Evolutionary conservation across 441 rosid genomes (phyloP).

Genomic region (Bocquillonia castaneifolia): DNA sequence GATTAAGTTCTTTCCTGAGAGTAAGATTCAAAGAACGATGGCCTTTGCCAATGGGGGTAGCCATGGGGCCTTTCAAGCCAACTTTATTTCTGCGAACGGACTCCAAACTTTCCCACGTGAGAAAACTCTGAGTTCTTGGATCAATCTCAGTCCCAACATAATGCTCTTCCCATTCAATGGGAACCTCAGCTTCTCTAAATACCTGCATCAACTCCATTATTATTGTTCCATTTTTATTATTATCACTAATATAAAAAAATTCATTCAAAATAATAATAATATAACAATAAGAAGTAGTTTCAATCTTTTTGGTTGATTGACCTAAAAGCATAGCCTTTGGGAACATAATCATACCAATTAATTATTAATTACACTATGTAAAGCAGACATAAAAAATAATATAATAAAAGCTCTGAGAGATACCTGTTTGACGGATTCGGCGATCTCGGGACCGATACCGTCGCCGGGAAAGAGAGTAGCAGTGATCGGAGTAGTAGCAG

Average conservation of each 20-base stretch:
- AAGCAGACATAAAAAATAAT: background rate
- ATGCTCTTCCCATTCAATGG: constrained; percentile 93
- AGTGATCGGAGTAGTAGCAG: constrained; percentile 54
- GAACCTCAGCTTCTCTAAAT: constrained; percentile 69
- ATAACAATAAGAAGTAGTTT: no score
- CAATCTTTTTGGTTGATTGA: no score
- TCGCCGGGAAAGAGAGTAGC: constrained; percentile 97
- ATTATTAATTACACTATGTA: no score
- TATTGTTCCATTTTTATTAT: background rate
- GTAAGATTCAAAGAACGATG: constrained; percentile 94
- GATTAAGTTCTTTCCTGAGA: constrained; percentile 84
- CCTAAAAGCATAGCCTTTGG: no score
- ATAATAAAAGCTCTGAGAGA: background rate
- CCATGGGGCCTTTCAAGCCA: constrained; percentile 99
- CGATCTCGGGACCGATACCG: constrained; percentile 97
- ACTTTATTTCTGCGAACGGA: constrained; percentile 67
- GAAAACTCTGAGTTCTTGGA: constrained; percentile 89
- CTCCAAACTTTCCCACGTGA: constrained; percentile 93
- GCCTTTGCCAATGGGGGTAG: constrained; percentile 99
- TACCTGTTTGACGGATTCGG: constrained; percentile 89
- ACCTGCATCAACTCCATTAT: constrained; percentile 38
- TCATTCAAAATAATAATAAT: background rate
- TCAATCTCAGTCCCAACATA: constrained; percentile 67
- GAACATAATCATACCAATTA: no score
- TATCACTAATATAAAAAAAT: no score